Conservation (phyloP, 78 protist species). For the Isochrysis galbana region DNA sequence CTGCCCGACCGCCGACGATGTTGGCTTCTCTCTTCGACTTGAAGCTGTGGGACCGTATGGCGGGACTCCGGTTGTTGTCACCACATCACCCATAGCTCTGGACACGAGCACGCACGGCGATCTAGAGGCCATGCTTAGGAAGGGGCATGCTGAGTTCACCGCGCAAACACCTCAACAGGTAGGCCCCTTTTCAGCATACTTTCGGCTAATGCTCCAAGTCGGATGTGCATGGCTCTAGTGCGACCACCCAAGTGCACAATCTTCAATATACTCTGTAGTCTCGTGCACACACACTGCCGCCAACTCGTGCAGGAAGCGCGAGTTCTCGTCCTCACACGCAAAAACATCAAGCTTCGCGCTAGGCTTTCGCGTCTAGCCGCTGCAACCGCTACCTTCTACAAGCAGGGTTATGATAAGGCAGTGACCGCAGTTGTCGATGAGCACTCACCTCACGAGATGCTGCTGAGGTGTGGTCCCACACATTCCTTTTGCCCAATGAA, state of each 20-base stretch:
- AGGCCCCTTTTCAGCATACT: background rate
- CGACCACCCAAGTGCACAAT: too few relatives aligned
- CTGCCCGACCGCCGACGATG: background rate
- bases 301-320: constrained; percentile 22
- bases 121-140: background rate
- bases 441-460: background rate
- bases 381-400: background rate
- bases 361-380: background rate
- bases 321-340: background rate
- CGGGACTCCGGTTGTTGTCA: background rate
- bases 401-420: background rate
- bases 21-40: background rate
- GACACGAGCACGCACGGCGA: background rate
- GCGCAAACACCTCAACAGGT: background rate
- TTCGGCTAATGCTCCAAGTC: too few relatives aligned
- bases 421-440: background rate
- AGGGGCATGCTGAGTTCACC: background rate
- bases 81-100: background rate
- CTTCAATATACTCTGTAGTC: too few relatives aligned
- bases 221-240: too few relatives aligned
- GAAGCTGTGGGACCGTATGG: constrained; percentile 1
- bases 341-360: background rate
- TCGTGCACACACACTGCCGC: too few relatives aligned
- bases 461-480: too few relatives aligned
- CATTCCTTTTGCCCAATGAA: too few relatives aligned